Conservation (phyloP, 2,329 filamentous ascomycete genomes). For the Fonsecaea monophora region DNA sequence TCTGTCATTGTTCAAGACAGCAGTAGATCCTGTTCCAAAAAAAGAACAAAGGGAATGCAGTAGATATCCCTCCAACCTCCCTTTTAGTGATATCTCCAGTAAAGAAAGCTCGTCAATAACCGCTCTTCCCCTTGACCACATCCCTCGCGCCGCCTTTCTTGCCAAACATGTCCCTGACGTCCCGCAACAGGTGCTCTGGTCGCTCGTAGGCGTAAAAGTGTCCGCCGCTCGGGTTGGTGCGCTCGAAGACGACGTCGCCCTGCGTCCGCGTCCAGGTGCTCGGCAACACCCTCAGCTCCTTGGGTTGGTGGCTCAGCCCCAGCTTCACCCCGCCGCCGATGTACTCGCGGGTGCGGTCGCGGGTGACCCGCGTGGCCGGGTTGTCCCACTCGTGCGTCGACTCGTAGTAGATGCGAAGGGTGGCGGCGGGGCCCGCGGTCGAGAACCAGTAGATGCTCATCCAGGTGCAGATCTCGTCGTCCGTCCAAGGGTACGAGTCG, state of each 20-base stretch:
- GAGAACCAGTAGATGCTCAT: conserved; percentile 75
- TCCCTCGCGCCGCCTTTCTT: conserved; percentile 49
- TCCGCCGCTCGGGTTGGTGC: conserved; percentile 52
- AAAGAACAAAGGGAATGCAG: background rate
- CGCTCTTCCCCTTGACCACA: conserved; percentile 44
- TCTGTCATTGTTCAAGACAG: too few species aligned
- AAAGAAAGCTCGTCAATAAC: conserved; percentile 41
- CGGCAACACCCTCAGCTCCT: conserved; percentile 59
- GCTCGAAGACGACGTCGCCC: conserved; percentile 59
- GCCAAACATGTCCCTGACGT: conserved; percentile 58
- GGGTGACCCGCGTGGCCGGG: conserved; percentile 37
- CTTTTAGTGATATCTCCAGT: background rate
- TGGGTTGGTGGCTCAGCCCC: conserved; percentile 60
- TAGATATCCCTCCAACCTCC: background rate
- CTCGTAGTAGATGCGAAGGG: conserved; percentile 76
- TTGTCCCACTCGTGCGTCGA: conserved; percentile 49
- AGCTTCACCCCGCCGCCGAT: conserved; percentile 57
- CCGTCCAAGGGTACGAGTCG: conserved; percentile 73
- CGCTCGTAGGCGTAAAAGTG: conserved; percentile 63
- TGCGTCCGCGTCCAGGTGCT: conserved; percentile 58
- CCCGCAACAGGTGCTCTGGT: conserved; percentile 54
- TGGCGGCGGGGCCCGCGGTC: conserved; percentile 71
- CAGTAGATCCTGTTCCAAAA: too few species aligned
- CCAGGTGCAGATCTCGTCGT: conserved; percentile 79
- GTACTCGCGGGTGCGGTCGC: conserved; percentile 24